phyloP scores from a whole-genome alignment of 768 basidiomycete species.

The Hortiboletus campestris region DNA sequence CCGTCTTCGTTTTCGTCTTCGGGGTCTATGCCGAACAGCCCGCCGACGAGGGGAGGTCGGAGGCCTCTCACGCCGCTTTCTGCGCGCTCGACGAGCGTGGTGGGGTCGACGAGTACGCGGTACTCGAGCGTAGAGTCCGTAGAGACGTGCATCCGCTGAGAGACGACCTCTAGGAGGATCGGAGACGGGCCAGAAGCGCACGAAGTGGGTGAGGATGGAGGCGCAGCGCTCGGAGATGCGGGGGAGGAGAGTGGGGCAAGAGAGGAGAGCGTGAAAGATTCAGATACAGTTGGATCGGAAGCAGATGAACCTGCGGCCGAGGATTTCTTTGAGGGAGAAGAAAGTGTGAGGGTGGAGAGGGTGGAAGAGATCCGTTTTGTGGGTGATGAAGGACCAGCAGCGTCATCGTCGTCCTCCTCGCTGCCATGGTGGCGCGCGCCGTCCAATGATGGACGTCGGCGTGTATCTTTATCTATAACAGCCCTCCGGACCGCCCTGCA shows the following conservation, averaged over 20 bases:
- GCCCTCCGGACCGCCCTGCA: conserved; percentile 69
- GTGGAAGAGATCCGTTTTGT: conserved; percentile 12
- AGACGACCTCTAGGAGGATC: conserved; percentile 66
- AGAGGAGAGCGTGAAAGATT: conserved; percentile 14
- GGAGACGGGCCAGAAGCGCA: conserved; percentile 35
- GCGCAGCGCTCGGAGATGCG: background rate
- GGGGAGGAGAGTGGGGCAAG: conserved; percentile 12
- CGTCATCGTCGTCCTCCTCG: background rate
- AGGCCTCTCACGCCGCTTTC: conserved; percentile 66
- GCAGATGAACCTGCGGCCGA: background rate
- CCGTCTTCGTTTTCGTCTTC: conserved; percentile 50
- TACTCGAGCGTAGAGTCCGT: conserved; percentile 77
- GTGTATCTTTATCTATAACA: conserved; percentile 48
- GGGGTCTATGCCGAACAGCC: conserved; percentile 38
- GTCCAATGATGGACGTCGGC: background rate
- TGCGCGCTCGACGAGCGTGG: conserved; percentile 60
- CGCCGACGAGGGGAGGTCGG: conserved; percentile 44
- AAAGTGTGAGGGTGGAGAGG: conserved; percentile 15
- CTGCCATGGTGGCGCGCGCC: background rate
- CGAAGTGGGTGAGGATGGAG: conserved; percentile 1
- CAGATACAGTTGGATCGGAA: conserved; percentile 2
- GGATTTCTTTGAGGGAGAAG: conserved; percentile 17
- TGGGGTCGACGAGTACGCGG: conserved; percentile 72
- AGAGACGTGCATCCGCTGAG: conserved; percentile 60
- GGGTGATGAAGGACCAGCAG: conserved; percentile 9